Evolutionary conservation across 2,329 filamentous ascomycete species (phyloP).

Genomic region (Aspergillus terreus): DNA sequence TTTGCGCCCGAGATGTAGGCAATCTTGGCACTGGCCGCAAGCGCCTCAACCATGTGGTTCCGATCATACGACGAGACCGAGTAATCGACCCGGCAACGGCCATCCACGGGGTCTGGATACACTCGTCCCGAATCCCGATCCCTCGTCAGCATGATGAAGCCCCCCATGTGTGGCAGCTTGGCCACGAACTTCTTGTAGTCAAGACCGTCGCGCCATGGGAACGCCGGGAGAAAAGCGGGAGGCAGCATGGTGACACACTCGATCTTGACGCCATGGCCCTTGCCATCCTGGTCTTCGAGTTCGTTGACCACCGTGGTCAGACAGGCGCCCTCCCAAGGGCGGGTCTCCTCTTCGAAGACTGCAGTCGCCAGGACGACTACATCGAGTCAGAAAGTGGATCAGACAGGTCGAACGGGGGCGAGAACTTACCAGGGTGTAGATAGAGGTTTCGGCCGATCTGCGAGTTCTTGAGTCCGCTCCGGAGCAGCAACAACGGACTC

Average conservation of each 20-base stretch:
- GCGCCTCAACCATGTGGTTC: slow-evolving; percentile 65
- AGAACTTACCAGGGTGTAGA: slow-evolving; percentile 68
- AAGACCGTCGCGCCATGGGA: slow-evolving; percentile 65
- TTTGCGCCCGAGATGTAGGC: slow-evolving; percentile 72
- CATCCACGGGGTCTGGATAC: slow-evolving; percentile 65
- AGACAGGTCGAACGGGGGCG: background rate
- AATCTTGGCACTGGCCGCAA: slow-evolving; percentile 70
- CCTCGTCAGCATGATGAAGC: slow-evolving; percentile 69
- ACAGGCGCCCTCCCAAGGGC: slow-evolving; percentile 73
- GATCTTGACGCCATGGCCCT: slow-evolving; percentile 78
- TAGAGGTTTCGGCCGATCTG: slow-evolving; percentile 80
- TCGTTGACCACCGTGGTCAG: slow-evolving; percentile 73
- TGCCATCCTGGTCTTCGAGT: slow-evolving; percentile 75
- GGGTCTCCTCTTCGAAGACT: slow-evolving; percentile 66
- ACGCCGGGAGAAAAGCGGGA: slow-evolving; percentile 56
- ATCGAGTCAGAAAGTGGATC: background rate
- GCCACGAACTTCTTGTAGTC: slow-evolving; percentile 69
- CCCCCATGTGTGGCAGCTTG: slow-evolving; percentile 65
- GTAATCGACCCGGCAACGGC: slow-evolving; percentile 66
- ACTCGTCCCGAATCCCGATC: slow-evolving; percentile 75
- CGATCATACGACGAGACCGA: slow-evolving; percentile 68
- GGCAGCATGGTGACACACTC: slow-evolving; percentile 76
- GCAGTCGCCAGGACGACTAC: slow-evolving; percentile 45
- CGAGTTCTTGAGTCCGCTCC: slow-evolving; percentile 74
- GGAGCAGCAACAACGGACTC: slow-evolving; percentile 70